phyloP scores from a whole-genome alignment of 345 rosid genomes.

The Lepidium sativum region DNA sequence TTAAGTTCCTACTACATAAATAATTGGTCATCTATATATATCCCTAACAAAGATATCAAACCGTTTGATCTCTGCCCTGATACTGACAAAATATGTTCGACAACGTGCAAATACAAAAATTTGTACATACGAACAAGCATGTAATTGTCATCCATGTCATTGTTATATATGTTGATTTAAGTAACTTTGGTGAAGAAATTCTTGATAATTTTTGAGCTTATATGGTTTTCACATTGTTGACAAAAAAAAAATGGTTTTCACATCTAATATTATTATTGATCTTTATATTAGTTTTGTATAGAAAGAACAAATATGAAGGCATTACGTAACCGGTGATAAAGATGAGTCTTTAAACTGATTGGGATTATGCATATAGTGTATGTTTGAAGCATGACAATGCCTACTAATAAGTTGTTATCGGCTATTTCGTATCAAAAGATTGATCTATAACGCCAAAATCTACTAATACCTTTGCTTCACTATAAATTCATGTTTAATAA shows the following conservation, averaged over 20 bases:
- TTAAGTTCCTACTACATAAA: background rate
- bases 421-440: no score
- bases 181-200: background rate
- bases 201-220: background rate
- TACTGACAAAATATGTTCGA: background rate
- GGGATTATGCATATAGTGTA: no score
- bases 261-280: no score
- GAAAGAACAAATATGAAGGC: no score
- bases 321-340: no score
- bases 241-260: no score
- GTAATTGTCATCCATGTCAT: background rate
- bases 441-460: no score
- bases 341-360: no score
- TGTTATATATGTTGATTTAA: conserved; percentile 1
- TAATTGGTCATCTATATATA: background rate
- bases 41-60: background rate
- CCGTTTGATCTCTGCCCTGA: background rate
- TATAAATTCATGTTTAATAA: no score
- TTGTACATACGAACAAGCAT: background rate
- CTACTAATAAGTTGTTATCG: no score
- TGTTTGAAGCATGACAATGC: no score
- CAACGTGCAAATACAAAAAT: conserved; percentile 9
- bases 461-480: no score
- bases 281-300: background rate
- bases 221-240: background rate